Percentiles rank a stretch among this genome's conserved stretches.
Conservation (phyloP, 2,329 filamentous ascomycete species). For the Xylariaceae sp. region DNA sequence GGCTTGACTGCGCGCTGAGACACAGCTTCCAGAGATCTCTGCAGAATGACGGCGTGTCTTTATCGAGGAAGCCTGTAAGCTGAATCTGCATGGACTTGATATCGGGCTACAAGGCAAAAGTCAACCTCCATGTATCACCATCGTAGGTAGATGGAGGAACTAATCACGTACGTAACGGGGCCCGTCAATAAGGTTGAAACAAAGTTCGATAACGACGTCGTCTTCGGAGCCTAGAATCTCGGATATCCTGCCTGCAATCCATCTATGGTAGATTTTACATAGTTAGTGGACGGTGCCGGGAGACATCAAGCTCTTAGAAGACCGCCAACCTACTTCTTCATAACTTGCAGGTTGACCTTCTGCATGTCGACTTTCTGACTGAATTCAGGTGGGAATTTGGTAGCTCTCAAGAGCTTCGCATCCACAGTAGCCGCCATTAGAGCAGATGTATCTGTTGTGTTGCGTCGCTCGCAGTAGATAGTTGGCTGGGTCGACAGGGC, state of each 20-base stretch:
- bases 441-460: neutral
- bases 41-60: slow-evolving; percentile 83
- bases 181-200: slow-evolving; percentile 33
- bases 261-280: slow-evolving; percentile 51
- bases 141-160: neutral
- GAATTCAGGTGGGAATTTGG: slow-evolving; percentile 91
- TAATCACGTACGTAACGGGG: slow-evolving; percentile 16
- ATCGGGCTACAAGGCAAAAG: slow-evolving; percentile 60
- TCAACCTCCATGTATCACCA: slow-evolving; percentile 2
- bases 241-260: slow-evolving; percentile 85
- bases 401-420: slow-evolving; percentile 81
- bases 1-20: slow-evolving; percentile 80
- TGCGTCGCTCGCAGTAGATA: neutral
- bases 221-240: slow-evolving; percentile 89
- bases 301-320: neutral
- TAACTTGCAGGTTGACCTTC: slow-evolving; percentile 94
- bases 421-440: slow-evolving; percentile 78
- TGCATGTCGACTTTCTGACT: slow-evolving; percentile 93
- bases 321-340: slow-evolving; percentile 75
- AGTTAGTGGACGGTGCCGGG: slow-evolving; percentile 12
- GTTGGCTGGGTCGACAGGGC: too few relatives aligned
- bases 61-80: slow-evolving; percentile 90
- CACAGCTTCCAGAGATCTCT: slow-evolving; percentile 91
- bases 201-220: slow-evolving; percentile 89
- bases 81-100: slow-evolving; percentile 94